Base-by-base conservation (phyloP, 257 asterid genomes). In the Jasminum sambac region DNA sequence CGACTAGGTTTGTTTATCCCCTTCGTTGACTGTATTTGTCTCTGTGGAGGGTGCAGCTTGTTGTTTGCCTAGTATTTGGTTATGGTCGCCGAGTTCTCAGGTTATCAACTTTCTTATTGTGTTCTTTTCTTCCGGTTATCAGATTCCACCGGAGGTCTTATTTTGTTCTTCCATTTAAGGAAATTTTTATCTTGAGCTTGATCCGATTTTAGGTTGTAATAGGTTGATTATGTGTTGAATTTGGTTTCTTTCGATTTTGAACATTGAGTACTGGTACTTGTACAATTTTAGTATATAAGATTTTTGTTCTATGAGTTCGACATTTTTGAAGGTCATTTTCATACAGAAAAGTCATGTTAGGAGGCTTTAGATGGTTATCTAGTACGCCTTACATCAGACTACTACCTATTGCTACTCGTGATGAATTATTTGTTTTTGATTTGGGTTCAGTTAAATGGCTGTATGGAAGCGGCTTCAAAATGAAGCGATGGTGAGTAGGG, bases 41-140 rank as follows among this genome's bases (percentile, higher is more conserved):
- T 64, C 66, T 36, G 68, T 75, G 39, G 76, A 63, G 64, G 72
- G 67, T 69, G 60, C 12, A 24, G 59, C 66, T 73, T 72, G 69
- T 73, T 72, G 67, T 72, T 78, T 81, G 75, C 74, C 65, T 69
- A 71, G 79, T 76, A 66, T 73, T 79, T 42, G 73, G 67, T 70
- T 41, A 76, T 75, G 75, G 36, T 73, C 77, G 69, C 73, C 16
- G 60, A 77, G 84, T 43, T 70, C 80, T 81, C 70, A 83, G 88
- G 74, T 80, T 63, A 21, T 71, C 67, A 78, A 79, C 95, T 84
- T 74, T 80, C 30, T 1, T 3, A 21, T 23, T 19, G 30, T 55
- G 5, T 5, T 19, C 83, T 84, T 84, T 83, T 85, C 83, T 79
- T 80, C 74, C 78, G 81, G 84, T 64, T 72, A 74, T 80, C 89